Base-by-base conservation (phyloP, 345 rosid genomes). In the Bruguiera parviflora region DNA sequence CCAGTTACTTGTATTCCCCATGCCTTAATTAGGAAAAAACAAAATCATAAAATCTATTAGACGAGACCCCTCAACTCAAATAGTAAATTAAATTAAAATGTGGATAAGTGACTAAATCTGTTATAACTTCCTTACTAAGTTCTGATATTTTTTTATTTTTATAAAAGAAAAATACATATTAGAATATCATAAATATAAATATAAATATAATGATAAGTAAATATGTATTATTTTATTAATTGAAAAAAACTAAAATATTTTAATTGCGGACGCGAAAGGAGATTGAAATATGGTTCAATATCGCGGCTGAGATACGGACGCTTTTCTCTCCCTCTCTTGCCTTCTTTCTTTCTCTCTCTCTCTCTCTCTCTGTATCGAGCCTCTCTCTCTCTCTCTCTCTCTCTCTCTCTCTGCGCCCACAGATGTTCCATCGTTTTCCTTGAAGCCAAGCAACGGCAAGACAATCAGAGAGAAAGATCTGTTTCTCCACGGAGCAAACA, bases 221-320 rank as follows among this genome's bases (percentile, higher is more conserved):
- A 53, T 8, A 64, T 61, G 32, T 29, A n/a, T 10, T 4, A 55
- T 55, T 67, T 39, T 32, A 20, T 32, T 46, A 37, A 59, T 47
- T 49, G 3, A 10, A 65, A 58, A 52, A 5, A 21, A 53, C 15
- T 25, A 60, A 49, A 60, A 31, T 58, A 47, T 7, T 43, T 64
- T 68, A 56, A 58, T 53, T 8, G 61, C 83, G 91, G 91, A 87
- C 81, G 70, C 79, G 76, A 87, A 72, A 74, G 59, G 31, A 58
- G 53, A 81, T 69, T 81, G 74, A 73, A 82, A 70, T 79, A 31
- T 73, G 77, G 74, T 82, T 80, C 64, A 80, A 84, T 56, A 37
- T 58, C 29, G 61, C 74, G 70, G 83, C 79, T 78, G 79, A 76
- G 83, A 72, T 77, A 70, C 83, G 83, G 55, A 68, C 43, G 58